Percentiles rank a stretch among this genome's conserved stretches.
Conservation (phyloP, 768 basidiomycete genomes). For the Epithele typhae region DNA sequence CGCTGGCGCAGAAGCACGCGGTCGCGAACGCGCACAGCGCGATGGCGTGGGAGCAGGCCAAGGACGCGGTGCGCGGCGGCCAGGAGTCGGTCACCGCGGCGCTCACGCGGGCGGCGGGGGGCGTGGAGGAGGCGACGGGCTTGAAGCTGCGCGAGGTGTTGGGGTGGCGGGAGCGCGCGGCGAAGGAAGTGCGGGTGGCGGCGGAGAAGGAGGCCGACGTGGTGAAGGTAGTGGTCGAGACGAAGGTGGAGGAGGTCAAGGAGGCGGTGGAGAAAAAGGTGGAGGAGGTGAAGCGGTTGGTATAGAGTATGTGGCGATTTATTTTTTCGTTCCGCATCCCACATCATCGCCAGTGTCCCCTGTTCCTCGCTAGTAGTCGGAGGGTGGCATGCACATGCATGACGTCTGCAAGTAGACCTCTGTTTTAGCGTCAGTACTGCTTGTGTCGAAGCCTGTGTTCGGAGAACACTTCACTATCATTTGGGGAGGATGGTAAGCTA, state of each 20-base stretch:
- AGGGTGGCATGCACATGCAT: too few relatives aligned
- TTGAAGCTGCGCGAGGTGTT: slow-evolving; percentile 63
- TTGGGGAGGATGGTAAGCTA: too few relatives aligned
- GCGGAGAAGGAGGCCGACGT: slow-evolving; percentile 4
- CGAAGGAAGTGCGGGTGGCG: slow-evolving; percentile 11
- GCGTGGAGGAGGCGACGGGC: slow-evolving; percentile 66
- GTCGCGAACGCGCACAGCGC: slow-evolving; percentile 54
- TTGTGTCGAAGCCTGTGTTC: too few relatives aligned
- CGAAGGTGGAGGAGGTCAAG: slow-evolving; percentile 14
- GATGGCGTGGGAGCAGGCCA: slow-evolving; percentile 56
- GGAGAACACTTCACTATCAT: too few relatives aligned
- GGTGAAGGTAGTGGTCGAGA: slow-evolving; percentile 1
- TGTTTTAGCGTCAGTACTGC: too few relatives aligned
- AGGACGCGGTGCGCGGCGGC: slow-evolving; percentile 46
- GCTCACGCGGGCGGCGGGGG: slow-evolving; percentile 39
- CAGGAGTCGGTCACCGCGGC: slow-evolving; percentile 40
- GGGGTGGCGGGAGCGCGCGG: slow-evolving; percentile 10
- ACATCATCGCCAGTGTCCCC: too few relatives aligned
- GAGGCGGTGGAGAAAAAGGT: slow-evolving; percentile 7
- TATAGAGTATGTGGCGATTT: too few relatives aligned
- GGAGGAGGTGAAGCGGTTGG: slow-evolving; percentile 6
- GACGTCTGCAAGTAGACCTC: too few relatives aligned
- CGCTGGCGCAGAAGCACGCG: slow-evolving; percentile 62
- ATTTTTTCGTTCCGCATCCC: too few relatives aligned
- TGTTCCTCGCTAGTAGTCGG: too few relatives aligned